Evolutionary conservation across 2,329 filamentous ascomycete species (phyloP).

Genomic region (Sclerotinia minor): DNA sequence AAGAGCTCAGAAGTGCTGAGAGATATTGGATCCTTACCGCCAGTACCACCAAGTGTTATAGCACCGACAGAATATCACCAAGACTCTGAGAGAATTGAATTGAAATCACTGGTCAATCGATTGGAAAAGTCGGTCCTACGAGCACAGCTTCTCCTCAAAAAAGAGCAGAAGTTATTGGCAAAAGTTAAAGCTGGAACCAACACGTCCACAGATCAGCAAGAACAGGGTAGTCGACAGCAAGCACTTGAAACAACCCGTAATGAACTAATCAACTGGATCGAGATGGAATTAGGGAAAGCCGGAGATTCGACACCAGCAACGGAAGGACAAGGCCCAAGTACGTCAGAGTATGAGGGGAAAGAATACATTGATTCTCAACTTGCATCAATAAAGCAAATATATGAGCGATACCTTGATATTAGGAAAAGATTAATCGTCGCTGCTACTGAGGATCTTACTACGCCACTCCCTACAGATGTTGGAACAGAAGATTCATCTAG

Average conservation of each 20-base stretch:
- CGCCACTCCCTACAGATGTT: conserved; percentile 13
- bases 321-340: conserved; percentile 28
- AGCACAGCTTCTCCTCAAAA: conserved; percentile 57
- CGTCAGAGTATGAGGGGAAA: conserved; percentile 29
- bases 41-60: conserved; percentile 38
- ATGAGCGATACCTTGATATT: conserved; percentile 52
- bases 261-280: conserved; percentile 65
- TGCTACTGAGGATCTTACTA: conserved; percentile 25
- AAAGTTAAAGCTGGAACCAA: conserved; percentile 42
- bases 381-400: conserved; percentile 52
- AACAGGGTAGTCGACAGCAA: conserved; percentile 41
- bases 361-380: conserved; percentile 33
- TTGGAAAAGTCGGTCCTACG: conserved; percentile 60
- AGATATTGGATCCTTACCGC: conserved; percentile 34
- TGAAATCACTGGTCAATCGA: conserved; percentile 51
- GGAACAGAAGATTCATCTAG: conserved; percentile 10
- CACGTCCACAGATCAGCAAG: neutral
- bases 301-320: conserved; percentile 42
- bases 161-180: conserved; percentile 56
- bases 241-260: conserved; percentile 58
- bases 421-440: conserved; percentile 51
- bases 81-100: conserved; percentile 44
- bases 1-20: conserved; percentile 31
- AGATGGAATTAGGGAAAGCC: conserved; percentile 59
- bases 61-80: conserved; percentile 23